phyloP scores from a whole-genome alignment of 2,329 filamentous ascomycete species.

The Phaeoacremonium minimum region DNA sequence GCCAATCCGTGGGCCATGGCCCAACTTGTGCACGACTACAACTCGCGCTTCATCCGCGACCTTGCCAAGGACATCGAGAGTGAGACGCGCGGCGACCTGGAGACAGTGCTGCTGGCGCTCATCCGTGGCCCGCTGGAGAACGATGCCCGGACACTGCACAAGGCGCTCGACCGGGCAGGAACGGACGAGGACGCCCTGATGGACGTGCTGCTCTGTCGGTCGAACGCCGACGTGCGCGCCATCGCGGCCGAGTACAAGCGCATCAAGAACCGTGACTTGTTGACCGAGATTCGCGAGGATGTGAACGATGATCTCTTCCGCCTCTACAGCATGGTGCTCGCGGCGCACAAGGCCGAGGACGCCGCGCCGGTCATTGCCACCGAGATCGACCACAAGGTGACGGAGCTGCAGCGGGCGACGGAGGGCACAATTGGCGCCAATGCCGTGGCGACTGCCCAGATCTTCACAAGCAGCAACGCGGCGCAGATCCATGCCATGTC shows the following conservation, averaged over 20 bases:
- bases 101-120: constrained; percentile 69
- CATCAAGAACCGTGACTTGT: constrained; percentile 66
- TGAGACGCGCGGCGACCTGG: constrained; percentile 73
- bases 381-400: constrained; percentile 70
- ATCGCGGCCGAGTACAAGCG: constrained; percentile 72
- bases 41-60: constrained; percentile 74
- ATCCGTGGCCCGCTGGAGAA: constrained; percentile 73
- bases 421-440: constrained; percentile 71
- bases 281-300: constrained; percentile 71
- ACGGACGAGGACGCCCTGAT: constrained; percentile 76
- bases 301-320: constrained; percentile 81
- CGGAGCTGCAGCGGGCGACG: constrained; percentile 72
- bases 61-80: constrained; percentile 72
- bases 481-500: constrained; percentile 69
- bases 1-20: constrained; percentile 24
- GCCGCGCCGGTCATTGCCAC: constrained; percentile 69
- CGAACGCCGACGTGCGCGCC: constrained; percentile 78
- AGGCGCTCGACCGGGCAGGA: constrained; percentile 71
- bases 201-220: constrained; percentile 70
- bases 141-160: constrained; percentile 67
- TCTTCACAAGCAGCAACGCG: constrained; percentile 72
- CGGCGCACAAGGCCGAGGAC: constrained; percentile 73
- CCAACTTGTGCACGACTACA: constrained; percentile 46
- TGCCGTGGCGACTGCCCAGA: constrained; percentile 71
- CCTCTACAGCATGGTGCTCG: constrained; percentile 79